Evolutionary conservation across 495 filamentous ascomycete species (phyloP).

Genomic region (Lepidopterella palustris): DNA sequence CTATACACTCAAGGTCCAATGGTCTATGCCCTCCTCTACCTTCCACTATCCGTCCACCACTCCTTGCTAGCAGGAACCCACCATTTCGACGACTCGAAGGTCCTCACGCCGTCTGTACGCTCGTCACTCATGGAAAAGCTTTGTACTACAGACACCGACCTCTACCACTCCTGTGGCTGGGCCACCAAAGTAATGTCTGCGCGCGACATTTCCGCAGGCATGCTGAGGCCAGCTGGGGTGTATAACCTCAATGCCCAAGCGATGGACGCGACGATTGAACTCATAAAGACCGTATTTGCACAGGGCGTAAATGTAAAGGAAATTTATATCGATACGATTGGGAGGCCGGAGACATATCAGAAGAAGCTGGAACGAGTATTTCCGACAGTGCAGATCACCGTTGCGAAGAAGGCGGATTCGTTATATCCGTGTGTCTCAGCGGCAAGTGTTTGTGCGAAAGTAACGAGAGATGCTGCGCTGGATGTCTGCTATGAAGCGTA

Average conservation of each 20-base stretch:
- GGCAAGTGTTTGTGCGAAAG: conserved; percentile 90
- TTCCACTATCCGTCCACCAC: conserved; percentile 60
- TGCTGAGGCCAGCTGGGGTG: conserved; percentile 59
- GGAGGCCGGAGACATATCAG: conserved; percentile 75
- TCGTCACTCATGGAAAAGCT: conserved; percentile 67
- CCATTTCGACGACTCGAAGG: conserved; percentile 90
- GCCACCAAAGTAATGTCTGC: conserved; percentile 75
- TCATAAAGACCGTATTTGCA: conserved; percentile 70
- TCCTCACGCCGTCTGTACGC: conserved; percentile 66
- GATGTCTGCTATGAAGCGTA: conserved; percentile 62
- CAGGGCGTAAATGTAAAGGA: conserved; percentile 72
- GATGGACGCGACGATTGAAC: conserved; percentile 83
- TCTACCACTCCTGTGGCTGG: conserved; percentile 70
- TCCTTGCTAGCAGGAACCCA: conserved; percentile 67
- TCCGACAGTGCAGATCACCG: conserved; percentile 71
- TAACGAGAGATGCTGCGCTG: conserved; percentile 82
- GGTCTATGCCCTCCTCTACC: conserved; percentile 90
- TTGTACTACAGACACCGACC: conserved; percentile 58
- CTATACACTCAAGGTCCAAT: conserved; percentile 57
- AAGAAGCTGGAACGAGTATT: conserved; percentile 76
- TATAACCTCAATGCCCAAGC: conserved; percentile 99
- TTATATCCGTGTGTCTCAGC: conserved; percentile 91
- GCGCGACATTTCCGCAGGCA: conserved; percentile 71
- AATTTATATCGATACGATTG: conserved; percentile 94
- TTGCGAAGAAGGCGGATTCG: conserved; percentile 93